Conservation (phyloP, 176 grass and related monocot species). For the bread wheat (Triticum aestivum) region IWGSC_CS_RefSeq_v2.1 NC_057806.1:595157253-595157752, state of each 20-base stretch:
- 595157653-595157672: conserved; percentile 90
- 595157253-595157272: conserved; percentile 10
- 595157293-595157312: not conserved
- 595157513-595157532: not conserved
- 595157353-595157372: conserved; percentile 1
- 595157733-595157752: conserved; percentile 66
- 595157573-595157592: not conserved
- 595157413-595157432: not conserved
- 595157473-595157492: not conserved
- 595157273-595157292: not conserved
- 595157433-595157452: not conserved
- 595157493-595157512: not conserved
- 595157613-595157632: conserved; percentile 7
- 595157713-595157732: conserved; percentile 94
- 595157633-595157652: conserved; percentile 75
- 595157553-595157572: not conserved
- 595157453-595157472: not conserved
- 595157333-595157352: conserved; percentile 2
- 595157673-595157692: conserved; percentile 72
- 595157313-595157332: conserved; percentile 1
- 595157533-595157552: not conserved
- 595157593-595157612: not conserved
- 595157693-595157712: conserved; percentile 69
- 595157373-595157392: conserved; percentile 20
- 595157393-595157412: not conserved